Conservation (phyloP, 176 grass and related monocot species). For the Oryza meridionalis region DNA sequence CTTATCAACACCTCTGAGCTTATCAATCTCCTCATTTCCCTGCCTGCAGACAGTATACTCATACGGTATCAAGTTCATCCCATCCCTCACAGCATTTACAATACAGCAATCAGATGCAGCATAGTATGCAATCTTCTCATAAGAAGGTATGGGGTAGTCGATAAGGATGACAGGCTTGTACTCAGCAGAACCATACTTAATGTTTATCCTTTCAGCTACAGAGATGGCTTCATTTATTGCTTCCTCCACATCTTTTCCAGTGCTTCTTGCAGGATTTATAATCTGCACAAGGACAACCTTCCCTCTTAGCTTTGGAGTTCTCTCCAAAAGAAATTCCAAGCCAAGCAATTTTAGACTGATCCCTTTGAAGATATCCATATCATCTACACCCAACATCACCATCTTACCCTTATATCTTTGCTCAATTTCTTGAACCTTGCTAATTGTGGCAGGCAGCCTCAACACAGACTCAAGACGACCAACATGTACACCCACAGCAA, state of each 20-base stretch:
- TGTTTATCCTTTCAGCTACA: conserved; percentile 69
- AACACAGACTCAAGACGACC: conserved; percentile 62
- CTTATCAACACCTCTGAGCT: conserved; percentile 42
- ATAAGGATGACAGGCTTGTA: conserved; percentile 80
- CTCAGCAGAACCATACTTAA: conserved; percentile 52
- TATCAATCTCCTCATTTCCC: conserved; percentile 64
- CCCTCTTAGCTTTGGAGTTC: conserved; percentile 64
- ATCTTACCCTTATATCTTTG: conserved; percentile 60
- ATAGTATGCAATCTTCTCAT: conserved; percentile 81
- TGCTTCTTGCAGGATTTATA: conserved; percentile 82
- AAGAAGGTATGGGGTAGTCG: conserved; percentile 67
- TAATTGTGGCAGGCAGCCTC: conserved; percentile 60
- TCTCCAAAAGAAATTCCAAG: conserved; percentile 76
- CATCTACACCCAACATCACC: conserved; percentile 81
- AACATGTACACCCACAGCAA: conserved; percentile 75
- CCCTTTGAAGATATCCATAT: conserved; percentile 93
- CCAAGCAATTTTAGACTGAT: conserved; percentile 85
- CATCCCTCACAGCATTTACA: conserved; percentile 86
- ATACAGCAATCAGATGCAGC: conserved; percentile 81
- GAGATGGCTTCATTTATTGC: conserved; percentile 62
- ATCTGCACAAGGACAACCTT: conserved; percentile 84
- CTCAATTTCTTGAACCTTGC: conserved; percentile 71
- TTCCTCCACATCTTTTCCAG: conserved; percentile 73
- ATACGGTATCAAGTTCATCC: conserved; percentile 88
- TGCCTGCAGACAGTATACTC: conserved; percentile 83